These are phyloP conservation scores for Hansenula sp. DNA, from an alignment of 1,139 yeast genomes.

Conservation along the genomic window DNA sequence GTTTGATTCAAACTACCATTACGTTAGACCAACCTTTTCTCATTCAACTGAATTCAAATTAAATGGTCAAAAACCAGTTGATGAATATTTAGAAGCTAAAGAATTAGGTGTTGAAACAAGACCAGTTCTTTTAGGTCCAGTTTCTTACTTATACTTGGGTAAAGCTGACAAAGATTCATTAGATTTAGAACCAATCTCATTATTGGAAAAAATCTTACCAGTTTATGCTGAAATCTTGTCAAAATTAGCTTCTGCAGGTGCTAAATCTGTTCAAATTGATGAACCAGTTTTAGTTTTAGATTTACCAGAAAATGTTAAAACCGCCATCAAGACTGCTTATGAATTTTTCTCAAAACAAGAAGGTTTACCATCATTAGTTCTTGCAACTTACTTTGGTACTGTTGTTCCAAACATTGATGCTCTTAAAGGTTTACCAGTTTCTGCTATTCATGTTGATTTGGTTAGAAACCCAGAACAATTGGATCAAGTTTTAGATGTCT, in stretches of 20 bases:
- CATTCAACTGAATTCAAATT: constrained; percentile 94
- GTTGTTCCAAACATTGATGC: constrained; percentile 94
- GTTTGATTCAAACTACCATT: constrained; percentile 99
- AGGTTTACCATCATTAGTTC: constrained; percentile 70
- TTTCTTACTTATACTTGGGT: constrained; percentile 91
- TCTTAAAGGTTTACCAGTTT: constrained; percentile 83
- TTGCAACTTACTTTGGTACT: constrained; percentile 96
- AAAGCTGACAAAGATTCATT: constrained; percentile 97
- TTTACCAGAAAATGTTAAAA: constrained; percentile 77
- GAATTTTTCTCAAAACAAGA: constrained; percentile 59
- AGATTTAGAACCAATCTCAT: constrained; percentile 88
- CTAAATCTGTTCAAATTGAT: constrained; percentile 90
- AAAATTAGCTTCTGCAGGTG: constrained; percentile 93
- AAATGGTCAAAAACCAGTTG: constrained; percentile 94
- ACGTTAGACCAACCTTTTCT: constrained; percentile 98
- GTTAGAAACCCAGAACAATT: constrained; percentile 97
- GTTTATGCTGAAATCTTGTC: constrained; percentile 85
- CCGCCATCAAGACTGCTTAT: constrained; percentile 85
- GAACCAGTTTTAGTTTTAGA: constrained; percentile 97
- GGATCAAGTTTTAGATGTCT: constrained; percentile 68
- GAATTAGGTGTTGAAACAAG: constrained; percentile 93
- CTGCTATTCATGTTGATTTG: constrained; percentile 95
- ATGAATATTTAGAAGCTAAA: constrained; percentile 97
- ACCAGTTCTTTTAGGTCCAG: constrained; percentile 96
- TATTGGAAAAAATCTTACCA: constrained; percentile 85